Evolutionary conservation across 1,284 basidiomycete species (phyloP).

Genomic region (Gymnopus androsaceus): DNA sequence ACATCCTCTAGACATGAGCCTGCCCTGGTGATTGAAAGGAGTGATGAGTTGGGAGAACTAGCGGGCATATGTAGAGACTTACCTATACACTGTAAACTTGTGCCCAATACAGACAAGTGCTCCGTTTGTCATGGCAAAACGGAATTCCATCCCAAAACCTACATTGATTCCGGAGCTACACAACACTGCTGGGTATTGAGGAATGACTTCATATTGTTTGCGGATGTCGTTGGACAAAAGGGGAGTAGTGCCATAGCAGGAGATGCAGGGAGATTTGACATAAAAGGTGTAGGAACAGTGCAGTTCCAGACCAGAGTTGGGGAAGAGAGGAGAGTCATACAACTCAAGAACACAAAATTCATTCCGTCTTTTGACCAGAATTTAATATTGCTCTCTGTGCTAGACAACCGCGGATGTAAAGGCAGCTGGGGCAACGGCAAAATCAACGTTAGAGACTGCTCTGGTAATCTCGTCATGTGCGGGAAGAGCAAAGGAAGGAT

Average conservation of each 20-base stretch:
- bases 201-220: not conserved
- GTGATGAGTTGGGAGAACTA: not conserved
- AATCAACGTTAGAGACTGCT: not conserved
- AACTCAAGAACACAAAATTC: not conserved
- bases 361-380: not conserved
- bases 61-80: not conserved
- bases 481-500: not conserved
- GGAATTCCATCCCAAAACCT: not conserved
- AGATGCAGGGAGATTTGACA: not conserved
- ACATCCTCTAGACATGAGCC: no score
- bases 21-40: no score
- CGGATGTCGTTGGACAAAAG: not conserved
- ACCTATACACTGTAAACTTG: not conserved
- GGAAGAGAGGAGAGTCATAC: not conserved
- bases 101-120: not conserved
- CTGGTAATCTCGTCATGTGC: not conserved
- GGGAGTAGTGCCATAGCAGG: not conserved
- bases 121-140: not conserved
- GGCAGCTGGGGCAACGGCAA: not conserved
- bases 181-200: constrained; percentile 10
- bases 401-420: not conserved
- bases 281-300: not conserved
- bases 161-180: constrained; percentile 13
- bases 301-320: not conserved
- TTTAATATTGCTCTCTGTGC: not conserved